Conservation (phyloP, 805 yeast genomes). For the Metschnikowia sp. region DNA sequence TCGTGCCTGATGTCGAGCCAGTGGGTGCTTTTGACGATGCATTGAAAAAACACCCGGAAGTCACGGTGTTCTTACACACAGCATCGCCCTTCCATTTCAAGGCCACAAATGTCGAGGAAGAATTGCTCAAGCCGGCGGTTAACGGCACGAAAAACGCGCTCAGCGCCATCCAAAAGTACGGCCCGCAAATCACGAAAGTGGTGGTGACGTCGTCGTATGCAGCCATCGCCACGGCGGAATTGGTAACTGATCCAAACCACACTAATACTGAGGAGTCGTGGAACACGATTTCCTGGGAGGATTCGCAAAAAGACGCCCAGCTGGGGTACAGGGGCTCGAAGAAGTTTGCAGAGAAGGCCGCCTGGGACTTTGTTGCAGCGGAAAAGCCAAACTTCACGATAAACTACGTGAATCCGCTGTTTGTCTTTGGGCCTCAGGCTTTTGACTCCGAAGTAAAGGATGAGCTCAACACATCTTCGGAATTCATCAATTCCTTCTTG, state of each 20-base stretch:
- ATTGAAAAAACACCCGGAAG: conserved; percentile 46
- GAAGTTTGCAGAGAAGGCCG: conserved; percentile 32
- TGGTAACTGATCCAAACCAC: conserved; percentile 2
- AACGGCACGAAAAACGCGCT: conserved; percentile 14
- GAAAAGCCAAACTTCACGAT: conserved; percentile 36
- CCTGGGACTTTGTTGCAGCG: conserved; percentile 25
- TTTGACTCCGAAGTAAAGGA: conserved; percentile 27
- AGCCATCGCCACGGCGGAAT: conserved; percentile 7
- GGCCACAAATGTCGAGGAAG: conserved; percentile 43
- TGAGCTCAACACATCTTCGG: conserved; percentile 31
- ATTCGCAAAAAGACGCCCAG: conserved; percentile 18
- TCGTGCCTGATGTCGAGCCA: conserved; percentile 46
- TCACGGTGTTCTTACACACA: conserved; percentile 53
- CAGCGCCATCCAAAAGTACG: conserved; percentile 9
- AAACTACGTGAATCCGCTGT: conserved; percentile 23
- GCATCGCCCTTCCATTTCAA: conserved; percentile 57
- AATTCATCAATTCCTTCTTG: conserved; percentile 38
- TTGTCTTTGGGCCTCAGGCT: conserved; percentile 26
- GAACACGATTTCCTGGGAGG: conserved; percentile 52
- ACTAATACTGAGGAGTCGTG: conserved; percentile 26
- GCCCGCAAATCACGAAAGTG: conserved; percentile 6
- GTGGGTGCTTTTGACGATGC: conserved; percentile 44
- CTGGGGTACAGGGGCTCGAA: conserved; percentile 38
- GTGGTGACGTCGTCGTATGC: conserved; percentile 11
- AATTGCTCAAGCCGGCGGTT: conserved; percentile 53